A percentile compares a stretch with the other conserved stretches of the same genome.
These are phyloP conservation scores for Ensete ventricosum DNA, from an alignment of 176 grass and related monocot species.

Conservation along the genomic window DNA sequence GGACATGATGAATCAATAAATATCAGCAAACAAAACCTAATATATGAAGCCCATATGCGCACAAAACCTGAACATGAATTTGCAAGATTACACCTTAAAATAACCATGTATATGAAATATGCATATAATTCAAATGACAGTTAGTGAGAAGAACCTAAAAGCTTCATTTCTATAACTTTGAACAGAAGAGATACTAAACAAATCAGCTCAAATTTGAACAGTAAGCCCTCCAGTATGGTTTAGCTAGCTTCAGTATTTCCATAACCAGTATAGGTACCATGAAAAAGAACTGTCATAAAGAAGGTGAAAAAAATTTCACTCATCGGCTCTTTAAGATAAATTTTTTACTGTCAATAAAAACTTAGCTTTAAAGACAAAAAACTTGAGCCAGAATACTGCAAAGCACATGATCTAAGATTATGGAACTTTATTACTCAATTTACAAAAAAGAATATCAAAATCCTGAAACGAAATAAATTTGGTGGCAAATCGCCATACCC, in stretches of 20 bases:
- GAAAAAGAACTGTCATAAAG: background rate
- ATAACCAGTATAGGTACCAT: background rate
- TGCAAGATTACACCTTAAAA: background rate
- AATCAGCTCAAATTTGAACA: background rate
- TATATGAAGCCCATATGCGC: background rate
- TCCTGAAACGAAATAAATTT: background rate
- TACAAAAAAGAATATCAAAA: background rate
- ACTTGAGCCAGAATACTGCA: background rate
- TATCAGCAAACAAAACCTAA: constrained; percentile 15
- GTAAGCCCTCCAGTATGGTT: background rate
- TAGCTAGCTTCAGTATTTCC: background rate
- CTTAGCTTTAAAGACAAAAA: background rate
- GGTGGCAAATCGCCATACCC: constrained; percentile 26
- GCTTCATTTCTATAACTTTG: background rate
- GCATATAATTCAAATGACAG: background rate
- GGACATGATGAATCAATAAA: constrained; percentile 27
- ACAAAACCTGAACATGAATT: background rate
- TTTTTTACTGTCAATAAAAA: background rate
- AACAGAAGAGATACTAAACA: background rate
- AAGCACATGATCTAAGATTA: background rate
- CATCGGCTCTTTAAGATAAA: background rate
- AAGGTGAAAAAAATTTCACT: background rate
- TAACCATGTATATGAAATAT: background rate
- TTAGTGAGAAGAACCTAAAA: background rate
- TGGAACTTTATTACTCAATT: background rate